A percentile compares a stretch with the other conserved stretches of the same genome.
Conservation (phyloP, 148 eudicot species). For the Oxyria digyna region DNA sequence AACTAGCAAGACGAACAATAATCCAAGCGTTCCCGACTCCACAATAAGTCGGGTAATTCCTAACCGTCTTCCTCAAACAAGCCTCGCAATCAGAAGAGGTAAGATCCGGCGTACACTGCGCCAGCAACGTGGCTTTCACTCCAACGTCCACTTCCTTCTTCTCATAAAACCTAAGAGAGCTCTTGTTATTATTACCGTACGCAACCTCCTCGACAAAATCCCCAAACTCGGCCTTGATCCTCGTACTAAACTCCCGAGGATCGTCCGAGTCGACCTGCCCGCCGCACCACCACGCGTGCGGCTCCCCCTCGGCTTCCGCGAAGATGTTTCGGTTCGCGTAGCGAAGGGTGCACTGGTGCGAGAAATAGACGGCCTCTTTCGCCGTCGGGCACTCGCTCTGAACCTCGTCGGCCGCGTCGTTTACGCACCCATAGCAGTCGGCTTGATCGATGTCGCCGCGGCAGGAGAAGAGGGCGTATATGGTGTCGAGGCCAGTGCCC, state of each 20-base stretch:
- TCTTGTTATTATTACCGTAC: no score
- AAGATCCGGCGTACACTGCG: background rate
- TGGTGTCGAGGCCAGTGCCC: conserved; percentile 5
- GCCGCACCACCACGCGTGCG: background rate
- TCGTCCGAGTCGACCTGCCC: background rate
- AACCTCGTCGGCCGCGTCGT: background rate
- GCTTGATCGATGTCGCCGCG: conserved; percentile 4
- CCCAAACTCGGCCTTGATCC: no score
- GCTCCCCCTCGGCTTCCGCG: background rate
- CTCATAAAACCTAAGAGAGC: background rate
- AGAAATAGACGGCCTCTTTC: background rate
- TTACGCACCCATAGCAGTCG: conserved; percentile 11
- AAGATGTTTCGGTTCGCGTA: background rate
- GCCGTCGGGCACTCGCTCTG: background rate
- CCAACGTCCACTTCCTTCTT: background rate
- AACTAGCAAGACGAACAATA: background rate
- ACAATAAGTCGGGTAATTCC: background rate
- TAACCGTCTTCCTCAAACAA: background rate
- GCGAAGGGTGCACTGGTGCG: background rate
- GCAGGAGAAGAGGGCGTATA: conserved; percentile 16
- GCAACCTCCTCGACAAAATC: background rate
- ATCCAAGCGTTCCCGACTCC: background rate
- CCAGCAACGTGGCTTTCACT: background rate
- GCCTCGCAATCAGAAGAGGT: background rate
- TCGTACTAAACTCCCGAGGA: no score